phyloP scores from a whole-genome alignment of 495 filamentous ascomycete species.

The Cenococcum geophilum region DNA sequence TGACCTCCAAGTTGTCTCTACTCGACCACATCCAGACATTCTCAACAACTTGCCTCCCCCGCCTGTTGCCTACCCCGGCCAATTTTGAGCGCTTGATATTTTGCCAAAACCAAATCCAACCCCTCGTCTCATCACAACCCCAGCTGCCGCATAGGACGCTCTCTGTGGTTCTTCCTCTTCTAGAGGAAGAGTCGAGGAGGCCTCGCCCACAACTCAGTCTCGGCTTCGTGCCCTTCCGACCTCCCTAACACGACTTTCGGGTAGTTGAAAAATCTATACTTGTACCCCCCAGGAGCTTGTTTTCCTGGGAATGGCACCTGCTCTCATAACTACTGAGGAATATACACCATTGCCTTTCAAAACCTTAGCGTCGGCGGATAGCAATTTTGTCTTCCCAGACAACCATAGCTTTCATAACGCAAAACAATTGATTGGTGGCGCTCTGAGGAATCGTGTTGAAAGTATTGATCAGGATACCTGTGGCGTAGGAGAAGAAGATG shows the following conservation, averaged over 20 bases:
- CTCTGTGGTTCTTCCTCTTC: conserved; percentile 94
- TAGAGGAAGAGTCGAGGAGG: conserved; percentile 88
- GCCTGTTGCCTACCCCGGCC: conserved; percentile 42
- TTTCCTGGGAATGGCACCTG: conserved; percentile 65
- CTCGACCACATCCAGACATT: conserved; percentile 52
- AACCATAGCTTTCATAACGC: conserved; percentile 31
- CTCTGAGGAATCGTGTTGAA: conserved; percentile 74
- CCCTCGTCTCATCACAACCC: conserved; percentile 51
- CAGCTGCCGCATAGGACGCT: conserved; percentile 99
- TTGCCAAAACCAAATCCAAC: conserved; percentile 46
- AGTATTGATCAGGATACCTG: conserved; percentile 78
- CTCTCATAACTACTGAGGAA: conserved; percentile 47
- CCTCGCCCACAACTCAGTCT: conserved; percentile 70
- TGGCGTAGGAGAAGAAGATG: conserved; percentile 85
- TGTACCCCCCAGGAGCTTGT: conserved; percentile 18
- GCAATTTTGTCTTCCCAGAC: conserved; percentile 7
- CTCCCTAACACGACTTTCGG: conserved; percentile 62
- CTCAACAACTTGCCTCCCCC: conserved; percentile 67
- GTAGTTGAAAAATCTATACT: conserved; percentile 5
- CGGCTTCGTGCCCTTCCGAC: conserved; percentile 81
- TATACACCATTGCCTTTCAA: conserved; percentile 31
- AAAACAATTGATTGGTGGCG: conserved; percentile 60
- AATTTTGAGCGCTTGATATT: conserved; percentile 46
- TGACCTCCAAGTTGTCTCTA: conserved; percentile 69
- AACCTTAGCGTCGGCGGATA: conserved; percentile 14